phyloP scores from a whole-genome alignment of 2,329 filamentous ascomycete genomes.

The Aspergillus brunneoviolaceus region DNA sequence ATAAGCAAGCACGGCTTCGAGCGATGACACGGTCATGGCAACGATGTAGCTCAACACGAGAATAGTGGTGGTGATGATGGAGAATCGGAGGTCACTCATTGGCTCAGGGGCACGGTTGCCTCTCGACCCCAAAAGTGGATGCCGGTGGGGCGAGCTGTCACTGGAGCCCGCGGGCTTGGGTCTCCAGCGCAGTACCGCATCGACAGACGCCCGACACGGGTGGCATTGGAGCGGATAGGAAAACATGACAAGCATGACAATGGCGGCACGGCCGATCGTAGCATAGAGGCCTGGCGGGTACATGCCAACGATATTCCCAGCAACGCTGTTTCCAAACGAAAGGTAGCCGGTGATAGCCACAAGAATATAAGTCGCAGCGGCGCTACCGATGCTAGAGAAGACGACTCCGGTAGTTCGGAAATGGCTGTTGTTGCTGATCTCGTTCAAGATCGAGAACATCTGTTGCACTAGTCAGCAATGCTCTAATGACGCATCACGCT shows the following conservation, averaged over 20 bases:
- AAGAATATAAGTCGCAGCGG: conserved; percentile 82
- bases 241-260: conserved; percentile 94
- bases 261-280: conserved; percentile 90
- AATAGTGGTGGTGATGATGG: conserved; percentile 81
- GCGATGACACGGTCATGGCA: conserved; percentile 83
- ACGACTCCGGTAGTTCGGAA: conserved; percentile 77
- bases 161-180: conserved; percentile 50
- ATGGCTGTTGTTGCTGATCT: conserved; percentile 82
- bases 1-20: conserved; percentile 90
- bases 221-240: conserved; percentile 95
- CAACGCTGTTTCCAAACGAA: conserved; percentile 86
- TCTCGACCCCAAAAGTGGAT: conserved; percentile 42
- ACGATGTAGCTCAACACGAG: conserved; percentile 82
- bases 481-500: background rate
- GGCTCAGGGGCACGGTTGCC: conserved; percentile 52
- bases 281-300: conserved; percentile 77
- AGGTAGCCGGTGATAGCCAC: conserved; percentile 95
- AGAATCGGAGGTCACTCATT: conserved; percentile 87
- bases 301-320: conserved; percentile 92
- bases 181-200: conserved; percentile 92
- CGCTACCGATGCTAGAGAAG: conserved; percentile 78
- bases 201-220: conserved; percentile 90
- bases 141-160: conserved; percentile 45
- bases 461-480: conserved; percentile 35
- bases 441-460: conserved; percentile 99